Evolutionary conservation across 225 moss, liverwort and hornwort species (phyloP).

Genomic region (Bryoerythrophyllum caledonicum): DNA sequence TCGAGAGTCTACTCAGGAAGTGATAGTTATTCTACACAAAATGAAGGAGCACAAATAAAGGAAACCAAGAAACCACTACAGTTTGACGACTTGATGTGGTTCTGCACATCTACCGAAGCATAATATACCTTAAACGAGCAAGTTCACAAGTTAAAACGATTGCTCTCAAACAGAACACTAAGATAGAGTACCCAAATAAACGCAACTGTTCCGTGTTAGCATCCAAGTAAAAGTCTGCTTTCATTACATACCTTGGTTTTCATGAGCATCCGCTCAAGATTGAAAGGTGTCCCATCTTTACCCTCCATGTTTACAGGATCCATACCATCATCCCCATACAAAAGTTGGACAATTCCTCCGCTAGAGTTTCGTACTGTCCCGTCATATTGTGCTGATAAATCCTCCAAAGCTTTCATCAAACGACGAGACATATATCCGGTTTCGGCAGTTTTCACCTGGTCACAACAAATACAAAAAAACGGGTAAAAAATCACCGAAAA

Average conservation of each 20-base stretch:
- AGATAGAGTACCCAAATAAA: neutral
- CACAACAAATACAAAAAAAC: neutral
- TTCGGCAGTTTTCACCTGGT: constrained; percentile 99
- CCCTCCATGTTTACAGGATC: constrained; percentile 99
- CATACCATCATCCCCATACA: constrained; percentile 97
- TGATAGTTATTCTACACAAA: neutral
- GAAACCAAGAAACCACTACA: neutral
- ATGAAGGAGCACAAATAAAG: neutral
- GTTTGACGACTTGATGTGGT: neutral
- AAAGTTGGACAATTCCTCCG: constrained; percentile 92
- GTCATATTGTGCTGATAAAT: constrained; percentile 96
- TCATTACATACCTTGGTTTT: constrained; percentile 70
- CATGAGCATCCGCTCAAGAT: constrained; percentile 83
- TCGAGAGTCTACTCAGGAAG: neutral
- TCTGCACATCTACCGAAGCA: neutral
- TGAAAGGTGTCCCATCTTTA: constrained; percentile 89
- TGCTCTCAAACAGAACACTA: neutral
- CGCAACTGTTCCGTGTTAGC: neutral
- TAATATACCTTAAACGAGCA: neutral
- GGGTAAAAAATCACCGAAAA: neutral
- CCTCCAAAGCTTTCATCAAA: constrained; percentile 98
- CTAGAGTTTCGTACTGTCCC: constrained; percentile 98
- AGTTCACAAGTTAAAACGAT: neutral
- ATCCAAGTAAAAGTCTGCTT: neutral
- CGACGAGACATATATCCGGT: constrained; percentile 99